Percentiles rank a stretch among this genome's conserved stretches.
Evolutionary conservation across 1,284 basidiomycete species (phyloP).

Genomic region (Psilocybe mexicana): DNA sequence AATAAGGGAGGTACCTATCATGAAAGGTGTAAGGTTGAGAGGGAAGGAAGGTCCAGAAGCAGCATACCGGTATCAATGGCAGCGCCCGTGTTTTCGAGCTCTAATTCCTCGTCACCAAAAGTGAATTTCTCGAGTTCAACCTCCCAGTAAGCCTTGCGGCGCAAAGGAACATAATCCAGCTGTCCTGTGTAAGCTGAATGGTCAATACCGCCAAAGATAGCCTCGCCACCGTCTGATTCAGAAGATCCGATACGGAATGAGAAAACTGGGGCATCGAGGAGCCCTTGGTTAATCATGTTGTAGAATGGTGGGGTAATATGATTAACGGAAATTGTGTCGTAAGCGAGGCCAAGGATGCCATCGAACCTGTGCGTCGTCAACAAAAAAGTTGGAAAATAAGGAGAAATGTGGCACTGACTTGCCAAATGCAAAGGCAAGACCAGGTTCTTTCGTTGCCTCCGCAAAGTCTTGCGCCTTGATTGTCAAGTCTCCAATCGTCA

Average conservation of each 20-base stretch:
- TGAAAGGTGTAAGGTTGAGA: conserved; percentile 15
- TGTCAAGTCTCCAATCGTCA: conserved; percentile 84
- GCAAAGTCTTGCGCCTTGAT: conserved; percentile 89
- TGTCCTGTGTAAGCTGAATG: conserved; percentile 77
- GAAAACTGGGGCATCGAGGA: conserved; percentile 89
- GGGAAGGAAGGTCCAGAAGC: neutral
- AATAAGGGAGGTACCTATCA: conserved; percentile 82
- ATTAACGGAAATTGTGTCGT: conserved; percentile 96
- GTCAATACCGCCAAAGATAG: conserved; percentile 93
- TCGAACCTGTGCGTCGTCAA: conserved; percentile 67
- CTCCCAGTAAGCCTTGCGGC: conserved; percentile 98
- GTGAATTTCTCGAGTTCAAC: conserved; percentile 87
- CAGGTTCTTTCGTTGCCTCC: conserved; percentile 96
- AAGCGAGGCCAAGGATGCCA: conserved; percentile 94
- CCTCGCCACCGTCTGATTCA: conserved; percentile 91
- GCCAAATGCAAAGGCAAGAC: conserved; percentile 96
- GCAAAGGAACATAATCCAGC: conserved; percentile 88
- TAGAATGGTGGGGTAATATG: conserved; percentile 95
- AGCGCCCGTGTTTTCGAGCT: conserved; percentile 90
- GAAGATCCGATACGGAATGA: conserved; percentile 92
- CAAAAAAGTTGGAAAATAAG: conserved; percentile 1
- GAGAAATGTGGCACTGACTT: conserved; percentile 53
- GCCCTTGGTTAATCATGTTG: conserved; percentile 84
- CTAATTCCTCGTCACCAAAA: conserved; percentile 85
- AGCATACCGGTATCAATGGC: conserved; percentile 93